Base-by-base conservation (phyloP, 2,329 filamentous ascomycete species). In the Rhynchosporium secalis region DNA sequence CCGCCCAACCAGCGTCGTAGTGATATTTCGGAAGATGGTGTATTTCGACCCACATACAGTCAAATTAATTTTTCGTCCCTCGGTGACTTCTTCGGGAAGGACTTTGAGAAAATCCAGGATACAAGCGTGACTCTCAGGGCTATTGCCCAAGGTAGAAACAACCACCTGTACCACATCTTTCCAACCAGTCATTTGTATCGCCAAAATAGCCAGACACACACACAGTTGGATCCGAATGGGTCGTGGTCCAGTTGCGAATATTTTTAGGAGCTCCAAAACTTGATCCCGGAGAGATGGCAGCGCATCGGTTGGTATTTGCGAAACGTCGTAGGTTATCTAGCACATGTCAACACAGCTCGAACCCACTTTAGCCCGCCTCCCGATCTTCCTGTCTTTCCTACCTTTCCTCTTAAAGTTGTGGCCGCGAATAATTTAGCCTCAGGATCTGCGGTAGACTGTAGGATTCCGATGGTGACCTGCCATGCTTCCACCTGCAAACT, bases 11-110 rank as follows among this genome's bases (percentile, higher is more conserved):
- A 66, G 74, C 69, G 70, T 73, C 71, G 75, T 72, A 72, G 70
- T 68, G 67, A 67, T 69, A 66, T 68, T 65, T 72, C 68, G 67
- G 61, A 78, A 75, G 78, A 76, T 78, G 80, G 76, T 78, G 75
- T 75, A 73, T 78, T 76, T 81, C 80, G 81, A 81, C 89, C 87
- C 84, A 94, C 92, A 81, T 95, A 96, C 93, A 86, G 92, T 93
- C 80, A 99, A 85, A 83, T 92, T 96, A 84, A 99, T 97, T 82
- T 98, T 99, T 79, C 95, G 92, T 80, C 95, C 95, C 83, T 99
- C 94, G 71, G 91, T 98, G 74, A 99, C 95, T 84, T 99, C 95
- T 82, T 99, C 95, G 61, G 95, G 95, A 69, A 99, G 87, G 72
- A 99, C 93, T 77, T 92, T 92, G 69, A 99, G 83, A 77, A 99